A percentile compares a stretch with the other conserved stretches of the same genome.
phyloP scores from a whole-genome alignment of 2,329 filamentous ascomycete species.

The Clarireedia hainanense region DNA sequence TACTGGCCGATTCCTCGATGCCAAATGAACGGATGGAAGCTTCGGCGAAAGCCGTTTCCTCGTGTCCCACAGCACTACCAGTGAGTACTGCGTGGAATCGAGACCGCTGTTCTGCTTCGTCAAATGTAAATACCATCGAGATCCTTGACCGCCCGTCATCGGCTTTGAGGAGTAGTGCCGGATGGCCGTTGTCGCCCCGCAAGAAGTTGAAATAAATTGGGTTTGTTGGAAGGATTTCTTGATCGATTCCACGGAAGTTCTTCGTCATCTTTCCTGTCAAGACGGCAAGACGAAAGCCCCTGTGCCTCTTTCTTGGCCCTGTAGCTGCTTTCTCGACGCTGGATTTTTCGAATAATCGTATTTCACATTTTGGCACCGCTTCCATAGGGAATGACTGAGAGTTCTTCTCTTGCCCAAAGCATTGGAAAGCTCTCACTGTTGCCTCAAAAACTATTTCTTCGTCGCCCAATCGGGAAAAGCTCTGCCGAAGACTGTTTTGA shows the following conservation, averaged over 20 bases:
- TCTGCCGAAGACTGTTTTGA: slow-evolving; percentile 65
- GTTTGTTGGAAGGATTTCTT: slow-evolving; percentile 54
- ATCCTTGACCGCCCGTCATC: slow-evolving; percentile 37
- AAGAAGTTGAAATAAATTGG: slow-evolving; percentile 75
- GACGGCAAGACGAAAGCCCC: slow-evolving; percentile 71
- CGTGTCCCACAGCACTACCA: slow-evolving; percentile 58
- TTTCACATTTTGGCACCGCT: slow-evolving; percentile 59
- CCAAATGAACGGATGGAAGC: slow-evolving; percentile 57
- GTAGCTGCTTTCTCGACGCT: slow-evolving; percentile 62
- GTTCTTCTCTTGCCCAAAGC: slow-evolving; percentile 66
- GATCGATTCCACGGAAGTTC: slow-evolving; percentile 68
- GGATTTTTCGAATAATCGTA: slow-evolving; percentile 68
- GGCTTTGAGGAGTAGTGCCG: slow-evolving; percentile 59
- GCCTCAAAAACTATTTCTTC: slow-evolving; percentile 64
- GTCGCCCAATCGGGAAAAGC: slow-evolving; percentile 58
- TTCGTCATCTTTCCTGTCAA: slow-evolving; percentile 72
- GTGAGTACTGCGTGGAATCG: slow-evolving; percentile 66
- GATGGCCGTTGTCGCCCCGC: slow-evolving; percentile 60
- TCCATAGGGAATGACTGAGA: slow-evolving; percentile 70
- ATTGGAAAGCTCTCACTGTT: slow-evolving; percentile 68
- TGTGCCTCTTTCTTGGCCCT: slow-evolving; percentile 64
- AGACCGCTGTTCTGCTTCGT: slow-evolving; percentile 61
- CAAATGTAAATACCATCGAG: slow-evolving; percentile 71
- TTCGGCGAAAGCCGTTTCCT: slow-evolving; percentile 65
- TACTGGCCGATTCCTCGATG: slow-evolving; percentile 48